Evolutionary conservation across 306 rosid genomes (phyloP).

Genomic region (Vigna trinervia): DNA sequence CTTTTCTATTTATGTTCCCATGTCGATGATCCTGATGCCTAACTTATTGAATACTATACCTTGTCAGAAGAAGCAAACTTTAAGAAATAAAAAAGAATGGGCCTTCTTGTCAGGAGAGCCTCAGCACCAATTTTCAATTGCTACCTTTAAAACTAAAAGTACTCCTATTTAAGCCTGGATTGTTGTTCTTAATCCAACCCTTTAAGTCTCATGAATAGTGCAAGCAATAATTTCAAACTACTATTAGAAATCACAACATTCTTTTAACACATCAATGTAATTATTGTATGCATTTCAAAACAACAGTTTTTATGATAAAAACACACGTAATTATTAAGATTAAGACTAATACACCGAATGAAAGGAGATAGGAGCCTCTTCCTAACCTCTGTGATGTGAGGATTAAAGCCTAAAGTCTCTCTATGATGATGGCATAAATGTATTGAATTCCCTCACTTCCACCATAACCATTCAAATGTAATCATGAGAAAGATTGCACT

Average conservation of each 20-base stretch:
- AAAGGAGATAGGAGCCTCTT: slow-evolving; percentile 19
- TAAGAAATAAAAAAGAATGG: slow-evolving; percentile 73
- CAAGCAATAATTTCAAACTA: slow-evolving; percentile 56
- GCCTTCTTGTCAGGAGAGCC: slow-evolving; percentile 70
- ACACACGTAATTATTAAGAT: slow-evolving; percentile 41
- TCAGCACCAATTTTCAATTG: slow-evolving; percentile 55
- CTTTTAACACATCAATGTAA: slow-evolving; percentile 43
- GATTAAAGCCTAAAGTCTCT: slow-evolving; percentile 41
- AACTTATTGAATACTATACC: slow-evolving; percentile 85
- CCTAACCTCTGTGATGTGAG: slow-evolving; percentile 21
- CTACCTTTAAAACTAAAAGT: slow-evolving; percentile 63
- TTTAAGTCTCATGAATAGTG: slow-evolving; percentile 66
- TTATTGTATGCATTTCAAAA: slow-evolving; percentile 36
- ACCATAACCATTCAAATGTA: slow-evolving; percentile 55
- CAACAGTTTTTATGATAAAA: slow-evolving; percentile 33
- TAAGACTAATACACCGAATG: slow-evolving; percentile 39
- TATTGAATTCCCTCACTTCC: slow-evolving; percentile 46
- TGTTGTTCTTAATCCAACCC: slow-evolving; percentile 52
- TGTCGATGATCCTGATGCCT: slow-evolving; percentile 74
- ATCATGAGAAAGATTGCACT: slow-evolving; percentile 65
- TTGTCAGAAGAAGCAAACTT: slow-evolving; percentile 82
- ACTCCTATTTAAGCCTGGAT: slow-evolving; percentile 50
- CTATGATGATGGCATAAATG: slow-evolving; percentile 38
- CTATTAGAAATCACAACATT: slow-evolving; percentile 49
- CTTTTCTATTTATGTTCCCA: slow-evolving; percentile 55